Evolutionary conservation across 2,329 filamentous ascomycete species (phyloP).

Genomic region (Cadophora sp.): DNA sequence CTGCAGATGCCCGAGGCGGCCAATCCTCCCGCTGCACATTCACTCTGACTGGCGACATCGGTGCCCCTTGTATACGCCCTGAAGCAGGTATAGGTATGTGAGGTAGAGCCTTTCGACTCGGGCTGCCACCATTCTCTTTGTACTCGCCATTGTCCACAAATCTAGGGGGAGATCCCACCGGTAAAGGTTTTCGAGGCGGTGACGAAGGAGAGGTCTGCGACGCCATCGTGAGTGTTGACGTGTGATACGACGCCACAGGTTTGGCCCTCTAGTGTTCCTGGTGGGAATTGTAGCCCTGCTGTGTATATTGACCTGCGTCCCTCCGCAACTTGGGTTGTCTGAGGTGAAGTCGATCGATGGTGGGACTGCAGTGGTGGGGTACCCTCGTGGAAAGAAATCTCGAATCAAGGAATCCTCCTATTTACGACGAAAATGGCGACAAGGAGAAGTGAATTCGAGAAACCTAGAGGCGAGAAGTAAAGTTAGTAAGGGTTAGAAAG

Average conservation of each 20-base stretch:
- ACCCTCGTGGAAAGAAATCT: neutral
- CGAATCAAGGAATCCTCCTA: neutral
- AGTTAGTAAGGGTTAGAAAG: constrained; percentile 19
- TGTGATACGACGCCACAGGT: too few relatives aligned
- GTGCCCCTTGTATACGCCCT: constrained; percentile 55
- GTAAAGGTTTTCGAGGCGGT: constrained; percentile 30
- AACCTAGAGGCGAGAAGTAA: neutral
- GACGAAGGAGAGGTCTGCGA: constrained; percentile 34
- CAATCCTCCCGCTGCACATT: constrained; percentile 61
- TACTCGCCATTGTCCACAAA: constrained; percentile 31
- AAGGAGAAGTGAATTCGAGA: neutral
- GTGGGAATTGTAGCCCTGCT: neutral
- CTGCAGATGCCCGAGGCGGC: constrained; percentile 58
- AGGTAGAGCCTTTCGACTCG: constrained; percentile 33
- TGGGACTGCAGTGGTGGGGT: constrained; percentile 23
- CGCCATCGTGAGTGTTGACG: constrained; percentile 32
- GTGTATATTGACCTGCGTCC: neutral
- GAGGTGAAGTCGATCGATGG: constrained; percentile 7
- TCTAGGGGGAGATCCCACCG: constrained; percentile 19
- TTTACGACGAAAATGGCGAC: constrained; percentile 9
- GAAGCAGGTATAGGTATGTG: constrained; percentile 36
- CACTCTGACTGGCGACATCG: constrained; percentile 62
- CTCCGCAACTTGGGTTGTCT: neutral
- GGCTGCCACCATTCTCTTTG: constrained; percentile 37
- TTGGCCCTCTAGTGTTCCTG: neutral